These are phyloP conservation scores for Coemansia sp. DNA, from an alignment of 371 early-diverging fungal species.

Conservation along the genomic window DNA sequence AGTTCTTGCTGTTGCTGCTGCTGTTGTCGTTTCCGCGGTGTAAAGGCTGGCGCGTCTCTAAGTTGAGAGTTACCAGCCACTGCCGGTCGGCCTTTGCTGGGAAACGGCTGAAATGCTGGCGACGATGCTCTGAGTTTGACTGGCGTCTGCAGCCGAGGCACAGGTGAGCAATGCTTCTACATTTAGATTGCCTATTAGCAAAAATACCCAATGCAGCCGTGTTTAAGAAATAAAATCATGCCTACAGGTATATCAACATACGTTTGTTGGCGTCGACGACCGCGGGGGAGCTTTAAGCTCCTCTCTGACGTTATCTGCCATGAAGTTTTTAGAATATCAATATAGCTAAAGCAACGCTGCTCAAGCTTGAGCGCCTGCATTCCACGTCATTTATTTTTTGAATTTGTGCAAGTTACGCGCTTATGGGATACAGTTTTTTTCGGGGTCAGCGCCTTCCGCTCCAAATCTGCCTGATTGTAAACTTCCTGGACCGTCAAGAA, in stretches of 20 bases:
- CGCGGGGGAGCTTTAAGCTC: background rate
- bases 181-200: background rate
- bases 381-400: background rate
- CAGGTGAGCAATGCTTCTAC: slow-evolving; percentile 9
- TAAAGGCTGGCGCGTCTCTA: slow-evolving; percentile 35
- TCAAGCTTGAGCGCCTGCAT: no score
- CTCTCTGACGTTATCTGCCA: background rate
- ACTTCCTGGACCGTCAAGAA: background rate
- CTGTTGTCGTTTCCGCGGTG: slow-evolving; percentile 17
- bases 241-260: background rate
- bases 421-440: background rate
- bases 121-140: slow-evolving; percentile 42
- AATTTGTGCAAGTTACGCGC: background rate
- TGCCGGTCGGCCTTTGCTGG: slow-evolving; percentile 6
- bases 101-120: slow-evolving; percentile 42
- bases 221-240: background rate
- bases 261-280: background rate
- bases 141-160: slow-evolving; percentile 4
- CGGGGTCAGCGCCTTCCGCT: slow-evolving; percentile 2
- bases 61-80: background rate
- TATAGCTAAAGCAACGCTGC: no score
- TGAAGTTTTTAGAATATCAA: background rate
- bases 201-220: background rate
- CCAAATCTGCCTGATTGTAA: background rate
- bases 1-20: slow-evolving; percentile 2